phyloP scores from a whole-genome alignment of 495 filamentous ascomycete genomes.

The Xylaria palmicola region DNA sequence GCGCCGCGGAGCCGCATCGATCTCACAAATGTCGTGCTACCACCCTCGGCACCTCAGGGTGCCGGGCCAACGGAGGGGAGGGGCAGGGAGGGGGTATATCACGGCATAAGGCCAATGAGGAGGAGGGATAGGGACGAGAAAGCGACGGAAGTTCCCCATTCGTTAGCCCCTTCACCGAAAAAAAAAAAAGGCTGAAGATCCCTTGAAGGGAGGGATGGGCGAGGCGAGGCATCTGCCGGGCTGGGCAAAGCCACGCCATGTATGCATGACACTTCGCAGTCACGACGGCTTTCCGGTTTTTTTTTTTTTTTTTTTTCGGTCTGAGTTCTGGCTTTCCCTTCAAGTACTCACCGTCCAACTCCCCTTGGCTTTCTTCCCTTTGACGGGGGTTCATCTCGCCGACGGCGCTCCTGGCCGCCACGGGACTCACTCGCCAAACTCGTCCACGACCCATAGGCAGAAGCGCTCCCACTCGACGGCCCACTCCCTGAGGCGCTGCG shows the following conservation, averaged over 20 bases:
- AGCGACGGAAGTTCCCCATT: no score
- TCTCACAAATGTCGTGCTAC: constrained; percentile 2
- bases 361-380: no score
- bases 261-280: no score
- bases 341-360: no score
- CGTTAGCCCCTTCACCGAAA: no score
- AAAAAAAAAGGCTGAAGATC: no score
- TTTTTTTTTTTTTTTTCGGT: background rate
- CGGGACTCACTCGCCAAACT: constrained; percentile 61
- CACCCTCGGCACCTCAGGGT: background rate
- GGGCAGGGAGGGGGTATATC: background rate
- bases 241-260: background rate
- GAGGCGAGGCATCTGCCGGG: no score
- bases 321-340: background rate
- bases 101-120: no score
- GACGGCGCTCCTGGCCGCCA: background rate
- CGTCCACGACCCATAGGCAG: constrained; percentile 83
- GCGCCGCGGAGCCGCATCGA: constrained; percentile 7
- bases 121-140: no score
- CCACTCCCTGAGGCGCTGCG: constrained; percentile 73
- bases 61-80: background rate
- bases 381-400: no score
- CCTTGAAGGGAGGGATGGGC: no score
- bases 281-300: no score
- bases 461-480: constrained; percentile 80